Evolutionary conservation across 805 yeast genomes (phyloP), one percentile per base, ranked within the genome.

Genomic region (Myxozyma kluyveri): DNA sequence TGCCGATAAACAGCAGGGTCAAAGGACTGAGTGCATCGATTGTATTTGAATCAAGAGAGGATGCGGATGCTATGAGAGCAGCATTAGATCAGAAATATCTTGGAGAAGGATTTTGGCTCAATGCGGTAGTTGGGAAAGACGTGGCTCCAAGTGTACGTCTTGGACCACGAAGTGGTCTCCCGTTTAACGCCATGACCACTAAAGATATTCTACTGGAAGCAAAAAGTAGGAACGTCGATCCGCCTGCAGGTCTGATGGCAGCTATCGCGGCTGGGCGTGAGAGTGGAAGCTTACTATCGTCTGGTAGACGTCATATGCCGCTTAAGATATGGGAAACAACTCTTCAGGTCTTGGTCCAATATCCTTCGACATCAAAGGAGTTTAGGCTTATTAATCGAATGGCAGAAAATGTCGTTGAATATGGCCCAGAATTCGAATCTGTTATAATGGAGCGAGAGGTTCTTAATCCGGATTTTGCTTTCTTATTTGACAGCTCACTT

Each of bases 381-480:
- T 41, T 52, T 19, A 56, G 67, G 3, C 45, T 42, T 14, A 55
- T 65, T 14, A 60, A 64, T 45, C 35, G 47, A 27, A 51, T 63
- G 44, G 50, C 61, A 21, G 68, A 64, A 51, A 50, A 59, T 26
- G 61, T 65, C 6, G 18, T 60, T 12, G 36, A 45, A 22, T 42
- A 54, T 42, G 67, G 67, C 2, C 62, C 65, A 6, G 60, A 49
- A 36, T 64, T 65, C 48, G 68, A 65, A 39, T 47, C 60, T 5
- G 42, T 41, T 2, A 36, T 64, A 17, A 64, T 62, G 68, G 43
- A 39, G 17, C 55, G 54, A 3, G 63, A 65, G 50, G 39, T 39
- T 7, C 12, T 47, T 12, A 63, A 64, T 43, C 61, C 57, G 2
- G 52, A 49, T 4, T 64, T 52, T 41, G 67, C 63, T 46, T 64